Conservation (phyloP, 1,284 basidiomycete species). For the Tylopilus sp. region DNA sequence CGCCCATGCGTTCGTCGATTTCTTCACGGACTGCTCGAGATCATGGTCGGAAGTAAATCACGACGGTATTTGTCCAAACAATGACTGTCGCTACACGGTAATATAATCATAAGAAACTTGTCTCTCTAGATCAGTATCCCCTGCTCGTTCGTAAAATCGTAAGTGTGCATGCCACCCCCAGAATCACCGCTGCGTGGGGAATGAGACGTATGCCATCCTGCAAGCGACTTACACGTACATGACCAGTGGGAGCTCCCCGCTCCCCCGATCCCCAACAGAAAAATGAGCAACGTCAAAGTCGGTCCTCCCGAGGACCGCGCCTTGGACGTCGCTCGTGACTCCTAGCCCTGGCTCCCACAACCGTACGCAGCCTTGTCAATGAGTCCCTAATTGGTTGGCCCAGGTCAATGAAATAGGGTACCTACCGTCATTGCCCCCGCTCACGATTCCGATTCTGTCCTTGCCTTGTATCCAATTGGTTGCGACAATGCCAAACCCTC, state of each 20-base stretch:
- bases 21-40: conserved; percentile 9
- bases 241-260: conserved; percentile 52
- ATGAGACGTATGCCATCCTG: conserved; percentile 11
- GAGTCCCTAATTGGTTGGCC: conserved; percentile 6
- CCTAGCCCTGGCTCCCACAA: conserved; percentile 57
- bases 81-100: conserved; percentile 6
- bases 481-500: conserved; percentile 50
- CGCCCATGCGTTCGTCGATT: conserved; percentile 23
- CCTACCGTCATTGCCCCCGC: conserved; percentile 64
- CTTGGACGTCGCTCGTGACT: conserved; percentile 39
- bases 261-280: conserved; percentile 51
- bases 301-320: conserved; percentile 47
- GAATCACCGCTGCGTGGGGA: conserved; percentile 26
- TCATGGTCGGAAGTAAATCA: conserved; percentile 11
- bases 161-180: conserved; percentile 32
- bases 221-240: conserved; percentile 46
- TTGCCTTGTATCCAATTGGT: conserved; percentile 53
- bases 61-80: conserved; percentile 35
- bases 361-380: conserved; percentile 54
- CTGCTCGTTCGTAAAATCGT: conserved; percentile 26
- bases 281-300: conserved; percentile 58
- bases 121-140: conserved; percentile 20
- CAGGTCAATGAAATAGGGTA: conserved; percentile 2
- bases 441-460: conserved; percentile 48
- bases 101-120: conserved; percentile 9